Base-by-base conservation (phyloP, 129 eudicot species). In the Lonicera japonica region DNA sequence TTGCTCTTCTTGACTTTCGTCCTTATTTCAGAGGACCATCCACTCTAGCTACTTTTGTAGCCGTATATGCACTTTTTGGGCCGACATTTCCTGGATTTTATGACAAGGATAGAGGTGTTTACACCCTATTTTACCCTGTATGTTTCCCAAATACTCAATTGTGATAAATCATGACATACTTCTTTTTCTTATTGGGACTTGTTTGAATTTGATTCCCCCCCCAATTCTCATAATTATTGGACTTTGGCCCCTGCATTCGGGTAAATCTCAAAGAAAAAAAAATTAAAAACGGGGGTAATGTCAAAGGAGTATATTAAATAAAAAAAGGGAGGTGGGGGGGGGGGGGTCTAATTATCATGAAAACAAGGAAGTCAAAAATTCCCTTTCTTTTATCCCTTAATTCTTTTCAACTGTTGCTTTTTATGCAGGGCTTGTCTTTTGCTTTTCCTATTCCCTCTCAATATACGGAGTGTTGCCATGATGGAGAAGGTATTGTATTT, bases 41-140 rank as follows among this genome's bases (percentile, higher is more conserved):
- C 8, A 92, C 88, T 65, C 76, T 86, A 25, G 98, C 98, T 36
- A 92, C 98, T 50, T 87, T 87, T 72, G 84, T 87, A 34, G 96
- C 95, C 45, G 91, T 92, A 11, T 92, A 92, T 80, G 84, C 90
- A 12, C 84, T 84, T 51, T 92, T 92, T 60, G 98, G 98, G 67
- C 98, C 96, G 10, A 92, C 98, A 39, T 92, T 74, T 78, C 98
- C 95, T 50, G 98, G 98, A 75, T 84, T 78, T 15, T 85, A 87
- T 66, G 98, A 92, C 78, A 80, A 85, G 73, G 90, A 84, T 5
- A 82, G 96, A 78, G 90, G 89, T 14, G 80, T 87, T 23, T 92
- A 92, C 83, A 77, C 94, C 36, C 81, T 92, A 21, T 82, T 87
- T 59, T 92, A 92, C 71, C 96, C 96, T 10, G 99, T 92, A 82